Conservation (phyloP, 306 rosid genomes). For the Herpetospermum pedunculosum region DNA sequence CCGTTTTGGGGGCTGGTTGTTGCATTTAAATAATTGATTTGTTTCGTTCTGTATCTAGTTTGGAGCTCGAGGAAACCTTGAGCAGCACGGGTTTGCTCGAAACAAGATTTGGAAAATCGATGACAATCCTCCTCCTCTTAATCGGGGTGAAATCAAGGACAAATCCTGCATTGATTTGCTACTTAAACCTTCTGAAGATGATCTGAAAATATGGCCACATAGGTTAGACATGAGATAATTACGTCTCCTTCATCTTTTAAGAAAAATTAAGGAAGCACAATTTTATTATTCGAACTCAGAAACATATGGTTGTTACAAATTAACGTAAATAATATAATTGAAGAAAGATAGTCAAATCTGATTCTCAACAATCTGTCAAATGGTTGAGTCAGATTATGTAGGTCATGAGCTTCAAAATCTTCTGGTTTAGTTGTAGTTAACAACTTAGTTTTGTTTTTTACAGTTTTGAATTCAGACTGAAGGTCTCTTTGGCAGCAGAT, state of each 20-base stretch:
- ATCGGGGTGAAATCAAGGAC: conserved; percentile 31
- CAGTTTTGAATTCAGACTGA: conserved; percentile 86
- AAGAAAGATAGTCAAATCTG: neutral
- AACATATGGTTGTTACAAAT: neutral
- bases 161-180: conserved; percentile 51
- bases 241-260: neutral
- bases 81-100: conserved; percentile 86
- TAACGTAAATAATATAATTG: neutral
- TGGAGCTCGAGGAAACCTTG: conserved; percentile 60
- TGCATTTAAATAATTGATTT: neutral
- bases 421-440: neutral
- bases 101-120: conserved; percentile 66
- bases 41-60: conserved; percentile 27
- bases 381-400: neutral
- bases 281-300: neutral
- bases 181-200: conserved; percentile 68
- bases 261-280: neutral
- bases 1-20: neutral
- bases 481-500: conserved; percentile 53
- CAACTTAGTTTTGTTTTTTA: neutral
- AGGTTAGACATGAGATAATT: conserved; percentile 24
- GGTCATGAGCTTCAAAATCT: neutral
- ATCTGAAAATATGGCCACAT: conserved; percentile 74
- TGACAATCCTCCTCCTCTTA: conserved; percentile 49
- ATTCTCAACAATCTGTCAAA: neutral